Conservation (phyloP, 73 alveolate species). For the Stentor roeselii region DNA sequence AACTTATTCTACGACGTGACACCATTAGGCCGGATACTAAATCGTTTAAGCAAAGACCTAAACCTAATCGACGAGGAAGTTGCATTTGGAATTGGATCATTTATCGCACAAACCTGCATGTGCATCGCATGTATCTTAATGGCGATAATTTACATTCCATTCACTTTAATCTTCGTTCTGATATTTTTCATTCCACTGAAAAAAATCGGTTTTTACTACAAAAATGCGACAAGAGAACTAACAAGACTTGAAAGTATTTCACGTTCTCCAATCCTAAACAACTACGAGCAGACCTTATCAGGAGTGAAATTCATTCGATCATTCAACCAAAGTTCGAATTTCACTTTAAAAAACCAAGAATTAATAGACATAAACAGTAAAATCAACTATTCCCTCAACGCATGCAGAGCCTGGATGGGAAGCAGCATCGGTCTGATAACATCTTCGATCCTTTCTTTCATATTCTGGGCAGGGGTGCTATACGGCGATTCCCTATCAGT, state of each 20-base stretch:
- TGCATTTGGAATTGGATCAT: slow-evolving; percentile 38
- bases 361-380: slow-evolving; percentile 46
- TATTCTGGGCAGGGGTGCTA: background rate
- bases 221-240: slow-evolving; percentile 70
- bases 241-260: slow-evolving; percentile 81
- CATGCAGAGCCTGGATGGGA: slow-evolving; percentile 8
- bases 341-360: slow-evolving; percentile 36
- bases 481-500: background rate
- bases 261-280: slow-evolving; percentile 77
- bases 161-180: background rate
- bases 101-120: slow-evolving; percentile 17
- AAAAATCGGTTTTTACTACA: slow-evolving; percentile 11
- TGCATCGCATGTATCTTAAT: slow-evolving; percentile 26
- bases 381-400: slow-evolving; percentile 2
- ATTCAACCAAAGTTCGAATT: slow-evolving; percentile 43
- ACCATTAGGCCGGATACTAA: slow-evolving; percentile 91
- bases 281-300: slow-evolving; percentile 70
- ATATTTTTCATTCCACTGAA: background rate
- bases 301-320: slow-evolving; percentile 90
- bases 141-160: slow-evolving; percentile 26
- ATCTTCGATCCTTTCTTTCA: background rate
- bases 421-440: background rate
- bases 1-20: slow-evolving; percentile 91
- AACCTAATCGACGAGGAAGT: slow-evolving; percentile 43
- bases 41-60: slow-evolving; percentile 85